Percentiles rank a stretch among this genome's conserved stretches.
Conservation (phyloP, 1,284 basidiomycete species). For the Veloporphyrellus conicus region DNA sequence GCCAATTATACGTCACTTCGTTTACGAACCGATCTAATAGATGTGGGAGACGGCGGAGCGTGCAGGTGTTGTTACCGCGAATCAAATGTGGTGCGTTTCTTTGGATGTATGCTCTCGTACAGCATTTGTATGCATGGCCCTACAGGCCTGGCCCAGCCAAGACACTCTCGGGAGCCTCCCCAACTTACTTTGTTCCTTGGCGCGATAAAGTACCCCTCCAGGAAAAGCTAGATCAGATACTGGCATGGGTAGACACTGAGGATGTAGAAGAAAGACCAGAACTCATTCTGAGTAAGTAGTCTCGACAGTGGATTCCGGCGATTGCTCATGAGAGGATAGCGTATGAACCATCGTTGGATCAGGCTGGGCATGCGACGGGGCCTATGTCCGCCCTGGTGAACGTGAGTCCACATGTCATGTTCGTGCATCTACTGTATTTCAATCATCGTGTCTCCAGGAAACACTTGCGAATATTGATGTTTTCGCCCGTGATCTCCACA, state of each 20-base stretch:
- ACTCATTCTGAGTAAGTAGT: constrained; percentile 64
- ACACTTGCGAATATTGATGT: constrained; percentile 68
- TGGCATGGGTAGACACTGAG: constrained; percentile 74
- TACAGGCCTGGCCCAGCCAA: constrained; percentile 76
- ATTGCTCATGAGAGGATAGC: constrained; percentile 37
- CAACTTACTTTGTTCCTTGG: constrained; percentile 77
- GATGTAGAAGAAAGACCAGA: constrained; percentile 63
- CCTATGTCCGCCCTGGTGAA: constrained; percentile 72
- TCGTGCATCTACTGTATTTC: neutral
- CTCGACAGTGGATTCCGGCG: neutral
- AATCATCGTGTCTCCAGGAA: constrained; percentile 37
- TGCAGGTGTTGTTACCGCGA: constrained; percentile 72
- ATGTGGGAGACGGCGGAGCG: constrained; percentile 85
- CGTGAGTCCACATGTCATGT: constrained; percentile 38
- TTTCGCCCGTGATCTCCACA: constrained; percentile 70
- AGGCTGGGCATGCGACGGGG: constrained; percentile 76
- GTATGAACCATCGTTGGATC: constrained; percentile 75
- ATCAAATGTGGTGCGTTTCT: constrained; percentile 77
- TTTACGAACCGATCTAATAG: constrained; percentile 37
- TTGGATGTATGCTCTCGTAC: neutral
- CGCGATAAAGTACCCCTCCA: constrained; percentile 53
- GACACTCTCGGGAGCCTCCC: constrained; percentile 58
- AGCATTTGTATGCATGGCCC: neutral
- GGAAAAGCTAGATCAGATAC: constrained; percentile 70
- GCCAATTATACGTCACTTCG: neutral